Conservation (phyloP, 1,284 basidiomycete species). For the Trametes hirsuta region DNA sequence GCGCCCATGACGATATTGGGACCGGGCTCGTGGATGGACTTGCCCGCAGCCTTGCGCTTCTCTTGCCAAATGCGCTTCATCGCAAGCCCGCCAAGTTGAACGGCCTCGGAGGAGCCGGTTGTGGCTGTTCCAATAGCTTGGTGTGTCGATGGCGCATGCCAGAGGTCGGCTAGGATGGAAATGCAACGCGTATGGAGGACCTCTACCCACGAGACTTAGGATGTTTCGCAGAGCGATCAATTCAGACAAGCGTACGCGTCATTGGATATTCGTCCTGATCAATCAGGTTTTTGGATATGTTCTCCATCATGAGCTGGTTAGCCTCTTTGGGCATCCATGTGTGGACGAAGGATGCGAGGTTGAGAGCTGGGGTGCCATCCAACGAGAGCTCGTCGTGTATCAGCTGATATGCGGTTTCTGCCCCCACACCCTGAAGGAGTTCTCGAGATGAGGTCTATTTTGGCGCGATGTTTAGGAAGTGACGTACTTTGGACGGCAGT, state of each 20-base stretch:
- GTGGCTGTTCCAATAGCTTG: constrained; percentile 90
- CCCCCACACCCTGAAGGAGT: constrained; percentile 48
- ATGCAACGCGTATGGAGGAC: constrained; percentile 81
- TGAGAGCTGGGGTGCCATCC: constrained; percentile 80
- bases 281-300: constrained; percentile 88
- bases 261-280: constrained; percentile 93
- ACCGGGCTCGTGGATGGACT: constrained; percentile 85
- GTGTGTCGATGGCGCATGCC: constrained; percentile 81
- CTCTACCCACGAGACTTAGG: constrained; percentile 41
- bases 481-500: constrained; percentile 55
- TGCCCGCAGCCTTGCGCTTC: constrained; percentile 84
- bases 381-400: constrained; percentile 85
- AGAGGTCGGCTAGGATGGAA: constrained; percentile 89
- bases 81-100: constrained; percentile 91
- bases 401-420: constrained; percentile 74
- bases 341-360: constrained; percentile 80
- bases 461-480: background rate
- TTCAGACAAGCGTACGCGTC: constrained; percentile 53
- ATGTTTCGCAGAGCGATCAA: background rate
- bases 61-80: constrained; percentile 96
- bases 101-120: constrained; percentile 92
- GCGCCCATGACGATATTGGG: constrained; percentile 50
- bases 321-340: constrained; percentile 66
- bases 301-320: constrained; percentile 79
- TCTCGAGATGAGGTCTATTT: background rate